Base-by-base conservation (phyloP, 2,329 filamentous ascomycete genomes). In the Blumeriella jaapii region DNA sequence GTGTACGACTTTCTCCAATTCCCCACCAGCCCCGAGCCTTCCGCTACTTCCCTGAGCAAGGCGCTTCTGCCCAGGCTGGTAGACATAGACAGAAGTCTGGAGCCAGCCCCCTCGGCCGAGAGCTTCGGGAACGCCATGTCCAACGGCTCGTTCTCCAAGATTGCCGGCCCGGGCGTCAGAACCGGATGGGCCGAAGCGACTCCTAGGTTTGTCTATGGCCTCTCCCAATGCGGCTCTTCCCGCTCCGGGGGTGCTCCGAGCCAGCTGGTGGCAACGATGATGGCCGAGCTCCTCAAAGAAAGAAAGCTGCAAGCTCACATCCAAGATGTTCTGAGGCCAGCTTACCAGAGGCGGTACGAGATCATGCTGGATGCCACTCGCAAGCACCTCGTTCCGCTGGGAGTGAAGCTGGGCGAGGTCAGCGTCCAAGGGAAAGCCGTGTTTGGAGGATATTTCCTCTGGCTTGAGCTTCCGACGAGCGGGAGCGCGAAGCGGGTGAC, bases 1-100 rank as follows among this genome's bases (percentile, higher is more conserved):
- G 86, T 96, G 7, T 98, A 98, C 55, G 89, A 96, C 56, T 80
- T 89, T 46, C 66, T 96, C 4, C 82, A 87, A 55, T 95, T 86
- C 84, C 69, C 73, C 4, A 46, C 2, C 50, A 61, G 25, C 29
- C 60, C 28, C 23, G 28, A 33, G 2, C 12, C 23, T 3, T 24
- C 41, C 3, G 29, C 26, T 5, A 12, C 32, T 9, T 40, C 41
- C 16, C 15, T 49, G 2, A 37, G 28, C 6, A 42, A 41, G 17
- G 48, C 46, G 12, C n/a, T 51, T 14, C 32, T 86, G 6, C 84
- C 85, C 2, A 74, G 85, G 1, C 63, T 94, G 1, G 74, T 83
- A 12, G 86, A 94, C 54, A 63, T 94, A 36, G 86, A 94, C 56
- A 63, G 73, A 6, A 65, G 69, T 13, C 62, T 87, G 6, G 74